Percentiles rank a stretch among this genome's conserved stretches.
These are phyloP conservation scores for Sporothrix phasma DNA, from an alignment of 2,329 filamentous ascomycete genomes.

Conservation along the genomic window DNA sequence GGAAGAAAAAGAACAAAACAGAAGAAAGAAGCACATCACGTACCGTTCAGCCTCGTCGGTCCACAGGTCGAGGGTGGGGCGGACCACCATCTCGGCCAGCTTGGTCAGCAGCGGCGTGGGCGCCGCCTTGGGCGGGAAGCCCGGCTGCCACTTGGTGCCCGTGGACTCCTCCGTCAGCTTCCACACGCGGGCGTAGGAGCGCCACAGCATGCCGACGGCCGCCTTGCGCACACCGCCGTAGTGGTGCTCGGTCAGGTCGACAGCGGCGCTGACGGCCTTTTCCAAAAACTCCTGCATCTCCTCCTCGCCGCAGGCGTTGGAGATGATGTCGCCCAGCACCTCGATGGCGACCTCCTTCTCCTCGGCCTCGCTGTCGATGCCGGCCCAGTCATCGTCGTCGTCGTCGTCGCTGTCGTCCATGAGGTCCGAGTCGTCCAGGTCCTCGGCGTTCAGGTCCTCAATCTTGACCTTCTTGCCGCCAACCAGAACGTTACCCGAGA, in stretches of 20 bases:
- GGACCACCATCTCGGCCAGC: constrained; percentile 77
- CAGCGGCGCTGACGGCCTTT: constrained; percentile 72
- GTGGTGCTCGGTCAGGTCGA: constrained; percentile 73
- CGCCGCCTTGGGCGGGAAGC: constrained; percentile 70
- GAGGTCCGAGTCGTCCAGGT: constrained; percentile 43
- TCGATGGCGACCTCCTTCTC: constrained; percentile 98
- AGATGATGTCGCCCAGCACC: constrained; percentile 85
- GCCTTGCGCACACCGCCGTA: constrained; percentile 94
- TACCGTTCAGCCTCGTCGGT: constrained; percentile 88
- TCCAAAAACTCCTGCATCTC: constrained; percentile 71
- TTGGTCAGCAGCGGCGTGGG: constrained; percentile 72
- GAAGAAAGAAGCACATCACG: constrained; percentile 41
- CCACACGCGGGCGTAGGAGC: constrained; percentile 85
- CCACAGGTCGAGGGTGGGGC: constrained; percentile 77
- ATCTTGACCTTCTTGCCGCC: constrained; percentile 78
- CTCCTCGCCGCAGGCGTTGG: constrained; percentile 69
- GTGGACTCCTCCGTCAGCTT: constrained; percentile 70
- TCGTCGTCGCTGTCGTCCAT: constrained; percentile 54
- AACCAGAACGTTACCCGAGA: neutral
- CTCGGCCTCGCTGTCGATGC: constrained; percentile 71
- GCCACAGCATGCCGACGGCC: constrained; percentile 83
- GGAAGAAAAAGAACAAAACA: constrained; percentile 42
- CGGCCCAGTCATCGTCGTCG: constrained; percentile 76
- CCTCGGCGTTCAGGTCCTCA: constrained; percentile 46
- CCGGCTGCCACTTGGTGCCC: constrained; percentile 78